Evolutionary conservation across 257 asterid species (phyloP).

Genomic region (Nicotiana sylvestris): DNA sequence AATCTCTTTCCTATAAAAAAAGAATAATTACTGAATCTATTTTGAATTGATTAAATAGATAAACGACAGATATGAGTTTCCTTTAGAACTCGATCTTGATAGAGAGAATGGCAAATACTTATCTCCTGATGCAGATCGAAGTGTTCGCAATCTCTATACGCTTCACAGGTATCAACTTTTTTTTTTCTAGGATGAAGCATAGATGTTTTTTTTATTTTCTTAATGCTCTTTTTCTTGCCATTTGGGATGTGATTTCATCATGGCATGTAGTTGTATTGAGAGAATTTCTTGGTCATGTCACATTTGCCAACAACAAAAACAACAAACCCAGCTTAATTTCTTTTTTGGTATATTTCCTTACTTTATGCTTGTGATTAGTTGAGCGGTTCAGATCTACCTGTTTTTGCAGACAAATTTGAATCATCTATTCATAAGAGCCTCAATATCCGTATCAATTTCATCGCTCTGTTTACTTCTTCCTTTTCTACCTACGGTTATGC

Average conservation of each 20-base stretch:
- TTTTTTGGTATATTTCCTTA: neutral
- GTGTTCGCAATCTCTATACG: slow-evolving; percentile 73
- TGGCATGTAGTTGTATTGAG: neutral
- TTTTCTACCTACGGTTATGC: neutral
- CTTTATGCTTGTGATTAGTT: neutral
- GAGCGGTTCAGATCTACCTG: neutral
- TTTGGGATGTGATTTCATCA: neutral
- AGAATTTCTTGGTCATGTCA: neutral
- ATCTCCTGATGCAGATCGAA: slow-evolving; percentile 79
- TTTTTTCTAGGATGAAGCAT: neutral
- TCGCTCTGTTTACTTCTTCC: neutral
- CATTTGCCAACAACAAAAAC: neutral
- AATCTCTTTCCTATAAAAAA: neutral
- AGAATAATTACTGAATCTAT: neutral
- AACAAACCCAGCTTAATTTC: neutral
- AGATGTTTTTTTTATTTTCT: neutral
- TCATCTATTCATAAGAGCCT: neutral
- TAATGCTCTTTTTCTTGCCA: slow-evolving; percentile 7
- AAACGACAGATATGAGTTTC: slow-evolving; percentile 90
- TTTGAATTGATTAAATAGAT: slow-evolving; percentile 43
- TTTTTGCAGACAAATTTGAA: neutral
- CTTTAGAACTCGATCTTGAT: slow-evolving; percentile 88
- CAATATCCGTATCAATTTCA: neutral
- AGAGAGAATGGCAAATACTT: slow-evolving; percentile 78
- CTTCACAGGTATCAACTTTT: slow-evolving; percentile 67